These are phyloP conservation scores for Leishmania lainsoni DNA, from an alignment of 208 protist genomes.

Conservation along the genomic window DNA sequence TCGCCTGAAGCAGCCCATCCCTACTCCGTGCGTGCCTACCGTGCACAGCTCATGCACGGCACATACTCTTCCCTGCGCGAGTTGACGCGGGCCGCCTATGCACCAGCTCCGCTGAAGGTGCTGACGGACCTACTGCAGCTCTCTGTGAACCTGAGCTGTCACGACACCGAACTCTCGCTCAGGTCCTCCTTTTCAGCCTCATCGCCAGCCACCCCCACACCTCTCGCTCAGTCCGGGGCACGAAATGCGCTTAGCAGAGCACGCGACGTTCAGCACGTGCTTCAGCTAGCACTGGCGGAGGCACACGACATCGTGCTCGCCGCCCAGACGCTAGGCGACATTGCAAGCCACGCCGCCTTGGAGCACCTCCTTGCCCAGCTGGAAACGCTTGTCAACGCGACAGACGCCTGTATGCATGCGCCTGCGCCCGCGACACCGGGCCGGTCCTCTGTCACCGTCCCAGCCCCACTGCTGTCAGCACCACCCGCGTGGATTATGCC, in stretches of 20 bases:
- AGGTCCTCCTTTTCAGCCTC: not conserved
- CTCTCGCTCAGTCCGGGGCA: not conserved
- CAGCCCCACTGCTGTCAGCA: not conserved
- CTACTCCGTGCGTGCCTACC: constrained; percentile 61
- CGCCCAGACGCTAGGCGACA: constrained; percentile 35
- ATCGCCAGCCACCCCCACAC: not conserved
- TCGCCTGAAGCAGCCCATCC: constrained; percentile 11
- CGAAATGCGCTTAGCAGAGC: constrained; percentile 28
- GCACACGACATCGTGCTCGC: constrained; percentile 25
- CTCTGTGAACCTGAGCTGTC: not conserved
- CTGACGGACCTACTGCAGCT: constrained; percentile 57
- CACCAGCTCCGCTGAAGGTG: constrained; percentile 55
- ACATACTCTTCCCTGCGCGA: constrained; percentile 46
- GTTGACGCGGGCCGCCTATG: constrained; percentile 66
- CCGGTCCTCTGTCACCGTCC: not conserved
- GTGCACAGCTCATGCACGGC: constrained; percentile 49
- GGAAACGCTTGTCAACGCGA: constrained; percentile 10
- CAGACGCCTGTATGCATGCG: constrained; percentile 7
- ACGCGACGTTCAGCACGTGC: constrained; percentile 26
- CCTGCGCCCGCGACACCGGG: not conserved
- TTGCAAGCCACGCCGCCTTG: constrained; percentile 24
- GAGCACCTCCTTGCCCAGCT: constrained; percentile 22
- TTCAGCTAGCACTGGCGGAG: constrained; percentile 28
- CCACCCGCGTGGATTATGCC: constrained; percentile 41
- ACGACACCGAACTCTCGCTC: not conserved